Percentiles rank a stretch among this genome's conserved stretches.
phyloP scores from a whole-genome alignment of 1,284 basidiomycete species.

The Meira miltonrushii region DNA sequence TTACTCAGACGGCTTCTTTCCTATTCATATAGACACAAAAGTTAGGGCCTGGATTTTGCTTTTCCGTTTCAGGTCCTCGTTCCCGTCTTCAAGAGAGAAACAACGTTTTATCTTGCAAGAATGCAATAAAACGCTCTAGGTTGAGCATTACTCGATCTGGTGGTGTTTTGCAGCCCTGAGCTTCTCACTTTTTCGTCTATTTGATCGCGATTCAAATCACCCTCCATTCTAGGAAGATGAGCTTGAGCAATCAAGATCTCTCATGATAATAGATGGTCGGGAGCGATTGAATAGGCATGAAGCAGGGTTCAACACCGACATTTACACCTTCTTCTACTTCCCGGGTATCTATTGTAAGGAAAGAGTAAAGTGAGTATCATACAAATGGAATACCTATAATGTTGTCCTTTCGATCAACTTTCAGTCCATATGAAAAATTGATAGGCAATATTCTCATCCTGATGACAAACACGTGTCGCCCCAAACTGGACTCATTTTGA shows the following conservation, averaged over 20 bases:
- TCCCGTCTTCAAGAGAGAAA: slow-evolving; percentile 7
- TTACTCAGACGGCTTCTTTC: background rate
- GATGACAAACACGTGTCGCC: slow-evolving; percentile 8
- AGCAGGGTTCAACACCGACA: slow-evolving; percentile 6
- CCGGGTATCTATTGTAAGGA: no score
- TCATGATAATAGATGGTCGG: background rate
- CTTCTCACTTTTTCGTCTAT: slow-evolving; percentile 1
- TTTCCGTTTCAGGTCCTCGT: slow-evolving; percentile 9
- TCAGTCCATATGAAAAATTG: no score
- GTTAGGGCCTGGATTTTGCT: slow-evolving; percentile 6
- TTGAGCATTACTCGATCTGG: background rate
- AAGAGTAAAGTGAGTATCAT: no score
- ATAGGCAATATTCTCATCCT: background rate
- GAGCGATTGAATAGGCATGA: no score
- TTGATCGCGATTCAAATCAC: background rate
- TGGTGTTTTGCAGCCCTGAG: slow-evolving; percentile 3
- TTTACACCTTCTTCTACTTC: no score
- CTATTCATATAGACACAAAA: slow-evolving; percentile 5
- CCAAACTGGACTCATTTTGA: slow-evolving; percentile 7
- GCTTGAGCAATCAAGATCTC: background rate
- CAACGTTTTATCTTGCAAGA: background rate
- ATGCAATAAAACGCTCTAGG: background rate
- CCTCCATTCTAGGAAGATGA: slow-evolving; percentile 1
- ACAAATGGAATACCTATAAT: no score
- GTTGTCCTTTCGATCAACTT: no score